Evolutionary conservation across 306 rosid species (phyloP), one percentile per base, ranked within the genome.

Genomic region (Inga leiocalycina): DNA sequence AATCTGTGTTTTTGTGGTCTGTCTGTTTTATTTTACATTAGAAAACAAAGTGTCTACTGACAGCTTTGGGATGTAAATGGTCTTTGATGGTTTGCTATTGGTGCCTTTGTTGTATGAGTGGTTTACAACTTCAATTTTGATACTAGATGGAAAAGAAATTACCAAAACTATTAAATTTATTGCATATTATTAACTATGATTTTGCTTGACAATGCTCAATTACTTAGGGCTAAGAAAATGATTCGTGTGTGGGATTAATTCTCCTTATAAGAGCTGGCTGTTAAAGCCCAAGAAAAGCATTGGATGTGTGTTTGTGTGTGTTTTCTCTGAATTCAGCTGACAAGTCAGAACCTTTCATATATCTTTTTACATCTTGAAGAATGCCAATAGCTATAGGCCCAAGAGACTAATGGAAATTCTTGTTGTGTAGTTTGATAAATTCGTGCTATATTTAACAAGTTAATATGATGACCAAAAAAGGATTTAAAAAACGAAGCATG

Each of bases 71-170:
- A 39, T 74, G 12, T 0, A 3, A 37, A 17, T 69, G 51, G 16
- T 69, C 32, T 69, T 44, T 73, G 22, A 45, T 30, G 22, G 52
- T 19, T 70, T 44, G 56, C 34, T 49, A 24, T 35, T 71, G 70
- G 11, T 71, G 54, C 17, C 70, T 76, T 41, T 70, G 65, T 27
- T 48, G 48, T 22, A 19, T 49, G 49, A 44, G 30, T 27, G 13
- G 57, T 57, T 19, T 43, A 66, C 19, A 37, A 72, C 14, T 46
- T 46, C 3, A 74, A 13, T 49, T 75, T 62, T 76, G 57, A 71
- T 51, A 16, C 46, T 46, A 78, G 59, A 79, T 69, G 66, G 70
- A 70, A 76, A 73, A 80, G 51, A 39, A 45, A 46, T 46, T 45
- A 56, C 12, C 9, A 62, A 49, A 59, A 24, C 48, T 45, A 39